These are phyloP conservation scores for Pestalotiopsis sp. DNA, from an alignment of 2,329 filamentous ascomycete species.

Conservation along the genomic window DNA sequence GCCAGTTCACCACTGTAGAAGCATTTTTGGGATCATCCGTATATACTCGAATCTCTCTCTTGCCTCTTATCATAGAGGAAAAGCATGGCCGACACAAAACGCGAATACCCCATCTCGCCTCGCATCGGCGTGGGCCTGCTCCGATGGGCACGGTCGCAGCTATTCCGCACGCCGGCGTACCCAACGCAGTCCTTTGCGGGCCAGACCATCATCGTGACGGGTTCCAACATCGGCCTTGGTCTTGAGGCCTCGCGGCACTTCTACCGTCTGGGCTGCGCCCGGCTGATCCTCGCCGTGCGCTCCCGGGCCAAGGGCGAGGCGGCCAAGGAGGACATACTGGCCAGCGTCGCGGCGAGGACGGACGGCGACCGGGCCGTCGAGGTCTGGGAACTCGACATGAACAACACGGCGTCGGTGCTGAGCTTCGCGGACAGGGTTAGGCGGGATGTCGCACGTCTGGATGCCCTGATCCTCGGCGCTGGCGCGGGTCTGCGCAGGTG, in stretches of 20 bases:
- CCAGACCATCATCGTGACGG: conserved; percentile 37
- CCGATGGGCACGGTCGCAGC: conserved; percentile 1
- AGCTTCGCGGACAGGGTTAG: conserved; percentile 42
- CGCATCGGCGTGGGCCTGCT: background rate
- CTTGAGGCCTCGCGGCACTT: conserved; percentile 36
- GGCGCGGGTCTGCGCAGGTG: conserved; percentile 43
- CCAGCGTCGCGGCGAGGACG: conserved; percentile 21
- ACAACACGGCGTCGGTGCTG: conserved; percentile 47
- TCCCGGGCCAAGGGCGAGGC: conserved; percentile 34
- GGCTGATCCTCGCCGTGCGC: conserved; percentile 39
- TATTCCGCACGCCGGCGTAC: conserved; percentile 19
- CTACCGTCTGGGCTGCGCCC: conserved; percentile 17
- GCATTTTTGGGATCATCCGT: background rate
- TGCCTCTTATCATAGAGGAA: too few relatives aligned
- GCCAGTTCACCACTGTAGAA: background rate
- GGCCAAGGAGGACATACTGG: conserved; percentile 40
- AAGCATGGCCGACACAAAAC: background rate
- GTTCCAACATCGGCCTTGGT: conserved; percentile 37
- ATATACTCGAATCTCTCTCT: background rate
- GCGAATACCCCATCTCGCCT: background rate
- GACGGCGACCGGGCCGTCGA: conserved; percentile 33
- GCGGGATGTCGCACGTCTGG: conserved; percentile 40
- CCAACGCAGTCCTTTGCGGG: conserved; percentile 26
- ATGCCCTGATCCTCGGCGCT: conserved; percentile 46
- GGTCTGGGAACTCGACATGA: conserved; percentile 55